Base-by-base conservation (phyloP, 164 flowering plant genomes). In the Amborella trichopoda region DNA sequence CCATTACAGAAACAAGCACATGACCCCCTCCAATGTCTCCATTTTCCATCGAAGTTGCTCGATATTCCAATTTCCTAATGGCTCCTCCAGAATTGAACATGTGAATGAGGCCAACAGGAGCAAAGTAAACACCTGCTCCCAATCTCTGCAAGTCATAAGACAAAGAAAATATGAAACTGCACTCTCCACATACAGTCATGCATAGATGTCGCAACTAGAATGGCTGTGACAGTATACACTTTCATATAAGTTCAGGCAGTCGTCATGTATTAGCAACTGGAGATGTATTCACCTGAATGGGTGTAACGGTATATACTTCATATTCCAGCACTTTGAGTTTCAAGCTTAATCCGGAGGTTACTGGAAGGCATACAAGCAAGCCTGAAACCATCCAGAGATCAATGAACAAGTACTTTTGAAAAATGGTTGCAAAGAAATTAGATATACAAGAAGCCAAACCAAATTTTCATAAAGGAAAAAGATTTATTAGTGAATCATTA, bases 31-130 rank as follows among this genome's bases (percentile, higher is more conserved):
- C 70, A 60, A 80, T 25, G 9, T 8, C 27, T 0, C 74, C 59
- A 1, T 22, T 46, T 49, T 46, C 56, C n/a, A 51, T 44, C 26
- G 25, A 42, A 8, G 49, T 54, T 0, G 59, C 13, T 37, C 72
- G 68, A 45, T 66, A 70, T 22, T 40, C 58, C 53, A 79, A 6
- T 5, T 68, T 70, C 40, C 58, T 65, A 16, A 79, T 57, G 30
- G 87, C 83, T 46, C 87, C 87, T 41, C 87, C 83, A 1, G 81
- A 66, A 34, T 80, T 80, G 61, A 77, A 74, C 83, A 80, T 76
- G 47, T 77, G 61, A 33, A 57, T 41, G 2, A 77, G 67, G 36
- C 87, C 87, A 3, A 80, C 56, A 0, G 83, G 75, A 23, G 80
- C 83, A 56, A 80, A 72, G 4, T 13, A 25, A 23, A 39, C 59